phyloP scores from a whole-genome alignment of 129 eudicot species.

The Flaveria linearis region DNA sequence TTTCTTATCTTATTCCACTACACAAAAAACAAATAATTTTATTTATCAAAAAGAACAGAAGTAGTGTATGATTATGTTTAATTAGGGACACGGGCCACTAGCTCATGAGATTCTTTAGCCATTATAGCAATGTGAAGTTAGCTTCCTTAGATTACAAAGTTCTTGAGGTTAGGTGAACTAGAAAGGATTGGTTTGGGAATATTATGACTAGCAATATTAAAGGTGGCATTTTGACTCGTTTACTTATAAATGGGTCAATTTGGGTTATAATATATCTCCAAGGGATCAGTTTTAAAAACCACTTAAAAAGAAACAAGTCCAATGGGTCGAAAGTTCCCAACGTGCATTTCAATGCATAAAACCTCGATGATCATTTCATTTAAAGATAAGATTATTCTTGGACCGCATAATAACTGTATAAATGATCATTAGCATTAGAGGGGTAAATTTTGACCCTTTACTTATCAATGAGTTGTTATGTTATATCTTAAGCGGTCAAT shows the following conservation, averaged over 20 bases:
- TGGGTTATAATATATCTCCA: neutral
- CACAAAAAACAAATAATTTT: slow-evolving; percentile 16
- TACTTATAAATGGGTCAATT: neutral
- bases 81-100: slow-evolving; percentile 42
- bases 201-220: neutral
- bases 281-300: neutral
- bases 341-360: neutral
- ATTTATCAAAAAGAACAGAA: neutral
- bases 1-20: slow-evolving; percentile 31
- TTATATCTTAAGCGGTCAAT: neutral
- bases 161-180: neutral
- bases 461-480: neutral
- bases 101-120: slow-evolving; percentile 30
- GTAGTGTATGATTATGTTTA: slow-evolving; percentile 28
- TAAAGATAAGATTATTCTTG: neutral
- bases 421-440: neutral
- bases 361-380: neutral
- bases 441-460: neutral
- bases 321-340: neutral
- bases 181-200: neutral
- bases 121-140: slow-evolving; percentile 25
- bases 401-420: neutral
- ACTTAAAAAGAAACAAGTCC: neutral
- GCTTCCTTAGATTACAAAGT: neutral
- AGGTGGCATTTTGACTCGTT: neutral